Conservation (phyloP, 306 rosid genomes). For the Mimosa pudica region DNA sequence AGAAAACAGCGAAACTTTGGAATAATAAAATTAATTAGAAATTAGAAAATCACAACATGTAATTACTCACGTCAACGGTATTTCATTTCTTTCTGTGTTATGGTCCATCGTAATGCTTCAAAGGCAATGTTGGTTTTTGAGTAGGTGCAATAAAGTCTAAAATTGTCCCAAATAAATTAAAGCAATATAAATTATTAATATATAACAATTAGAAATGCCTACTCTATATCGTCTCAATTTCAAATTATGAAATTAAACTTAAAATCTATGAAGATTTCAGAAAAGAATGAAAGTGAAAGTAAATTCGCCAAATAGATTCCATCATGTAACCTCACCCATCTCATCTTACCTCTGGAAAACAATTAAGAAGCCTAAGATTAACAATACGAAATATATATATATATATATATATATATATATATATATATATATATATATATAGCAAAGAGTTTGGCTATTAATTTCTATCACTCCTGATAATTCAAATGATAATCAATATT, state of each 20-base stretch:
- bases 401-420: too few relatives aligned
- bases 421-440: neutral
- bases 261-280: neutral
- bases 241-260: neutral
- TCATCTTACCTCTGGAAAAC: neutral
- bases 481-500: neutral
- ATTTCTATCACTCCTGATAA: neutral
- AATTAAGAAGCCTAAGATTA: neutral
- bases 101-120: slow-evolving; percentile 13
- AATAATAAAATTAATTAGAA: neutral
- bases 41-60: too few relatives aligned
- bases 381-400: neutral
- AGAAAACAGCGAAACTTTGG: neutral
- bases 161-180: neutral
- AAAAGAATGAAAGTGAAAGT: neutral
- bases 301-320: neutral
- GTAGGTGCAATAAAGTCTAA: neutral
- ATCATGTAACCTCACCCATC: neutral
- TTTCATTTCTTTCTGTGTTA: slow-evolving; percentile 2
- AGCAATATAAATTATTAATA: neutral
- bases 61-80: slow-evolving; percentile 29
- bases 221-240: neutral
- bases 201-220: neutral
- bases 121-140: neutral
- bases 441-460: neutral